Evolutionary conservation across 257 asterid genomes (phyloP), one percentile per base, ranked within the genome.

Genomic region (Salvia rosmarinus): DNA sequence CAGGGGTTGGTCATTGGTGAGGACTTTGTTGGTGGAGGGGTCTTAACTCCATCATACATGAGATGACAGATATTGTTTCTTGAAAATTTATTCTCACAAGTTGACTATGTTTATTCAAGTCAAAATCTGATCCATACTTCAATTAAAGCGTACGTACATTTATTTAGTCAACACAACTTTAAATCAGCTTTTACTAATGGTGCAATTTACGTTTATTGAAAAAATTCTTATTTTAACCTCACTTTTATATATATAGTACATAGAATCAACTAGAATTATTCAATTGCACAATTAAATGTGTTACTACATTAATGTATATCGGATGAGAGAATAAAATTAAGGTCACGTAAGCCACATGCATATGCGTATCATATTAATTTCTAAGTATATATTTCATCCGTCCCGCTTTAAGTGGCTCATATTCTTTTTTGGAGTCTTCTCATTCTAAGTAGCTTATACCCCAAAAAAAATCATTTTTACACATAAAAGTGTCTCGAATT

Each of bases 21-120:
- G 81, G 23, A 60, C 19, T 76, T 76, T 55, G 76, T 78, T 76
- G 79, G 60, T 80, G 77, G 77, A 65, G 23, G 50, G 57, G 59
- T 52, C 35, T 32, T 67, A 68, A 59, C 2, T 74, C 30, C 63
- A 47, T 34, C 14, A 20, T 17, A 9, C 57, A 50, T 46, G 52
- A 7, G 12, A 50, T 46, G 52, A 7, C 5, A 6, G 20, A 16
- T 50, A n/a, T n/a, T n/a, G 14, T 55, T 9, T 59, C 49, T 39
- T 50, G 30, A 23, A 16, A 21, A 47, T 67, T 60, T 54, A 6
- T 46, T 59, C 14, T 16, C 39, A 21, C 23, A 46, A 58, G 23
- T 35, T 52, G 67, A 73, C 64, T 39, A 37, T 2, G n/a, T 20
- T 16, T 60, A 3, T 37, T 17, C 21, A 64, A 19, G 68, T 51